phyloP scores from a whole-genome alignment of 2,329 filamentous ascomycete genomes.

The Uncinocarpus reesii region DNA sequence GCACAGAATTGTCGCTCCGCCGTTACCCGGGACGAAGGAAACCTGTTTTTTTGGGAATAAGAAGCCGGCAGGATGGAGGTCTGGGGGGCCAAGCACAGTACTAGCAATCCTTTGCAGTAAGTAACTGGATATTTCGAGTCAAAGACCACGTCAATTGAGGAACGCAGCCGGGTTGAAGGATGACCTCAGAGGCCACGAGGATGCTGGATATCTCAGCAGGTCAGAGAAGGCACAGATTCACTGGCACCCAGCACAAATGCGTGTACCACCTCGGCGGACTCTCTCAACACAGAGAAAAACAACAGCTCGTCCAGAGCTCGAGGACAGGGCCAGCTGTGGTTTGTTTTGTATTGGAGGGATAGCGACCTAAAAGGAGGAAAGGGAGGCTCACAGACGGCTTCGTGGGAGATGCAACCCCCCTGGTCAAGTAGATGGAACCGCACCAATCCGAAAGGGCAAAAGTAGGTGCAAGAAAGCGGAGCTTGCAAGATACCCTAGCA shows the following conservation, averaged over 20 bases:
- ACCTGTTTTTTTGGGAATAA: not conserved
- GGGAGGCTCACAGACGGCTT: conserved; percentile 2
- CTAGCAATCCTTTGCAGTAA: not conserved
- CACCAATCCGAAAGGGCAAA: not conserved
- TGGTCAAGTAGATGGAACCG: not conserved
- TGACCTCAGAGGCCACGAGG: not conserved
- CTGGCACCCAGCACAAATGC: too few species aligned
- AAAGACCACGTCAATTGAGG: too few species aligned
- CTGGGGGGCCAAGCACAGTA: not conserved
- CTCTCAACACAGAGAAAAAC: not conserved
- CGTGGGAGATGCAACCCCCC: conserved; percentile 1
- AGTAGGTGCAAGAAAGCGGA: conserved; percentile 6
- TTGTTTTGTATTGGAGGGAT: not conserved
- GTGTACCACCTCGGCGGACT: too few species aligned
- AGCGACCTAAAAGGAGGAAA: not conserved
- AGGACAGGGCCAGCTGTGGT: not conserved
- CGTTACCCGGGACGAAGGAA: not conserved
- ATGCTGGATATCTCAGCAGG: not conserved
- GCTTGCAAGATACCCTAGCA: conserved; percentile 1
- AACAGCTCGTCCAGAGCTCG: not conserved
- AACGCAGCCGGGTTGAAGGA: not conserved
- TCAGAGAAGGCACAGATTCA: too few species aligned
- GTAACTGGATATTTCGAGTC: not conserved
- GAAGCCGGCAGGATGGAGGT: not conserved
- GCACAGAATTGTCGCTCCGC: not conserved